Evolutionary conservation across 768 basidiomycete species (phyloP), one percentile per base, ranked within the genome.

Genomic region (Phylloporus arenicola): DNA sequence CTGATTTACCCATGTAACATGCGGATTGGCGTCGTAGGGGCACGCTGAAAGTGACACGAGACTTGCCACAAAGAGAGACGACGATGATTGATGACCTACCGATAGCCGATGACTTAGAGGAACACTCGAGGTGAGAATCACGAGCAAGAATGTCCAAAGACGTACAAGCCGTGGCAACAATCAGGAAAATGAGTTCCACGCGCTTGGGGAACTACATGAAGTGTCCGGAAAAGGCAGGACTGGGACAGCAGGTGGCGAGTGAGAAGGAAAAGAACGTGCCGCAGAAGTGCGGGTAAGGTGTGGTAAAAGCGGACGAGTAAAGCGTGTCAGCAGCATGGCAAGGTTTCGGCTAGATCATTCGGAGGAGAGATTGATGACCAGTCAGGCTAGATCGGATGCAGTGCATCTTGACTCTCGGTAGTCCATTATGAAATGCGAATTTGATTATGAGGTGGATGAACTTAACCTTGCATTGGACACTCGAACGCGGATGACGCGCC

Each of bases 271-370:
- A 65, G 68, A 82, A 82, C 82, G 78, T 83, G 81, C 76, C 78
- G 69, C 71, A 73, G 71, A 76, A 73, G 74, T 77, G 81, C 80
- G 77, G 82, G 78, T 74, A 78, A 73, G 79, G 77, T 75, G 77
- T 58, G 66, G 68, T 62, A 48, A 60, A 56, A 57, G 58, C 60
- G 70, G 61, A 43, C 46, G 53, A 58, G 55, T 56, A 64, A 72
- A 73, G 78, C 83, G 81, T 81, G 84, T 72, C 73, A 71, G 71
- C 77, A 73, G 79, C 83, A 74, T 81, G 80, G 78, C 74, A 65
- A 69, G 49, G 56, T 57, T 50, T 47, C 54, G 57, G 56, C 64
- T 64, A 61, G 69, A 70, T 73, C 78, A 72, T 72, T 76, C 73
- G 71, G 72, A 78, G 78, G 65, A 75, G 72, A 77, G 58, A 55